Evolutionary conservation across 495 filamentous ascomycete genomes (phyloP).

Genomic region (Penicillium coffeae): DNA sequence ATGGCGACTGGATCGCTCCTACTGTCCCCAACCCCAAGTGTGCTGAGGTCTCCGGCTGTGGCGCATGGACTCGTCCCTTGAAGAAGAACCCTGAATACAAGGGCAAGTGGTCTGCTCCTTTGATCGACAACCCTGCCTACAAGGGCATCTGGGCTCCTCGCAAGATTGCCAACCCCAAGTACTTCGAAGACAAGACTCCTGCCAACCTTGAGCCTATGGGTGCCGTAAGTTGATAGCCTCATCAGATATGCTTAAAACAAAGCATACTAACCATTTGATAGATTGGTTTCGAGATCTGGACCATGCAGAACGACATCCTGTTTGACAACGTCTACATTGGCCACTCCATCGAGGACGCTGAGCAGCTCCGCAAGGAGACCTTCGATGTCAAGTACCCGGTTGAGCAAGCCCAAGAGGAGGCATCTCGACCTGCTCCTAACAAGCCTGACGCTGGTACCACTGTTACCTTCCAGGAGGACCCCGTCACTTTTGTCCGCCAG

Average conservation of each 20-base stretch:
- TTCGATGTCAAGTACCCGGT: constrained; percentile 87
- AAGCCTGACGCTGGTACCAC: constrained; percentile 64
- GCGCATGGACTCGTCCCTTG: constrained; percentile 86
- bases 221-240: constrained; percentile 54
- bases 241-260: constrained; percentile 5
- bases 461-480: constrained; percentile 90
- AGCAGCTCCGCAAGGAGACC: constrained; percentile 84
- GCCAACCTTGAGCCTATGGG: constrained; percentile 98
- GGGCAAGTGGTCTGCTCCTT: constrained; percentile 94
- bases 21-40: constrained; percentile 95
- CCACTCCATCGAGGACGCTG: constrained; percentile 91
- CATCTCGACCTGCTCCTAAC: constrained; percentile 72
- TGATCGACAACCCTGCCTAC: constrained; percentile 98
- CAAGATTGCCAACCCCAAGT: constrained; percentile 96
- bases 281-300: constrained; percentile 99
- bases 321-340: constrained; percentile 99
- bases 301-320: constrained; percentile 97
- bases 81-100: constrained; percentile 97
- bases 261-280: constrained; percentile 1
- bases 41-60: constrained; percentile 87
- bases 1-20: constrained; percentile 97
- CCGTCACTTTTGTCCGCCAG: constrained; percentile 81
- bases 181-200: constrained; percentile 96
- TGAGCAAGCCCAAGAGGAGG: constrained; percentile 80
- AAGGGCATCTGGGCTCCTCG: constrained; percentile 92